Evolutionary conservation across 345 rosid genomes (phyloP).

Genomic region (Lepidium aucheri): DNA sequence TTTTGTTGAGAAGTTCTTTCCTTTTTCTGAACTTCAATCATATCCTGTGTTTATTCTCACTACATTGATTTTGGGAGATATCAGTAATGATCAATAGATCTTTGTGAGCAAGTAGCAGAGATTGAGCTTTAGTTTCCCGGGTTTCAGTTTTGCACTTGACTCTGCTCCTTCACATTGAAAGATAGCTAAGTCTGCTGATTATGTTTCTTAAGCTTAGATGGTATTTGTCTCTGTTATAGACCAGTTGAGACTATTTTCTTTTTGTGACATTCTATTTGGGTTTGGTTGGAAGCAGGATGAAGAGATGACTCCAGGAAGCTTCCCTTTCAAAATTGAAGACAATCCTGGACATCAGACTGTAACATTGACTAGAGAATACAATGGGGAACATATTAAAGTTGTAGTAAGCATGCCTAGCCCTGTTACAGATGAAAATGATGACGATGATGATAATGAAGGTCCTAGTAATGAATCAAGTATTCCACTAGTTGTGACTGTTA

Average conservation of each 20-base stretch:
- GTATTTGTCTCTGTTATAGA: not conserved
- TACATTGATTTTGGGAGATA: not conserved
- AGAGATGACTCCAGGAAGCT: constrained; percentile 43
- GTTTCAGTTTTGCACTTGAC: not conserved
- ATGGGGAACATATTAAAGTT: constrained; percentile 56
- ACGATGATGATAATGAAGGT: constrained; percentile 26
- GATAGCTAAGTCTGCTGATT: not conserved
- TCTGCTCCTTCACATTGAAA: not conserved
- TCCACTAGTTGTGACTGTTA: constrained; percentile 52
- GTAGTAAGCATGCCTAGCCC: constrained; percentile 80
- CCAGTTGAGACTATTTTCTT: not conserved
- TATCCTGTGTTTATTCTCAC: not conserved
- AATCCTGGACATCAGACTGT: constrained; percentile 52
- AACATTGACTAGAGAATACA: constrained; percentile 56
- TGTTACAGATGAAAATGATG: constrained; percentile 25
- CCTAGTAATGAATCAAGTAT: constrained; percentile 41
- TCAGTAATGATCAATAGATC: not conserved
- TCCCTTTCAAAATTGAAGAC: constrained; percentile 75
- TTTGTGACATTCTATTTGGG: not conserved
- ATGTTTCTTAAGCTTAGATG: not conserved
- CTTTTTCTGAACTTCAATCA: not conserved
- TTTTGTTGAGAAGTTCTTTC: not conserved
- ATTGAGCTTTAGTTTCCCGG: not conserved
- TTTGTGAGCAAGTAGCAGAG: not conserved
- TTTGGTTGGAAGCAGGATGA: constrained; percentile 35